phyloP scores from a whole-genome alignment of 495 filamentous ascomycete genomes.

The Podospora fimiseda region DNA sequence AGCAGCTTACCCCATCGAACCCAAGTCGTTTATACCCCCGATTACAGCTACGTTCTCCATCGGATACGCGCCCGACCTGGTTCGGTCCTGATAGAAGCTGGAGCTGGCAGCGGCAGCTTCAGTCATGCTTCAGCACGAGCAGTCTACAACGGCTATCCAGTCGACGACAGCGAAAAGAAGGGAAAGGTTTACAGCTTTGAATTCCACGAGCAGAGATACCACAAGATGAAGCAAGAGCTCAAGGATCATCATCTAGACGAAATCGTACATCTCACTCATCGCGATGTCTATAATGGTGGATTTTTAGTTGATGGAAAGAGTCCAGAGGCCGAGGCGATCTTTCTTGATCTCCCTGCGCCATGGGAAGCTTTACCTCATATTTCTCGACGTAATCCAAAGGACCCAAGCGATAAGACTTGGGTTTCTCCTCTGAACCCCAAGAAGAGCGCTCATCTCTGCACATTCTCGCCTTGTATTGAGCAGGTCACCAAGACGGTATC shows the following conservation, averaged over 20 bases:
- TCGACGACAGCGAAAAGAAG: constrained; percentile 29
- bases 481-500: constrained; percentile 82
- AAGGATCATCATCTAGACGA: constrained; percentile 62
- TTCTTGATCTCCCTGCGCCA: constrained; percentile 88
- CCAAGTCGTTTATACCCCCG: constrained; percentile 95
- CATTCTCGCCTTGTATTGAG: constrained; percentile 94
- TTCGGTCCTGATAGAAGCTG: constrained; percentile 78
- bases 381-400: constrained; percentile 48
- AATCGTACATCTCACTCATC: constrained; percentile 75
- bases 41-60: constrained; percentile 93
- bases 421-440: constrained; percentile 64
- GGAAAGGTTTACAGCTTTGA: constrained; percentile 93
- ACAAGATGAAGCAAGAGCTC: constrained; percentile 69
- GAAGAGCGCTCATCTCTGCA: constrained; percentile 68
- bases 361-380: constrained; percentile 87
- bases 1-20: constrained; percentile 84
- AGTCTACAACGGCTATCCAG: constrained; percentile 75
- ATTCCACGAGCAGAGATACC: constrained; percentile 73
- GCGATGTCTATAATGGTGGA: constrained; percentile 85
- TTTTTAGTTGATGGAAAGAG: constrained; percentile 56
- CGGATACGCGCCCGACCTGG: constrained; percentile 78
- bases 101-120: constrained; percentile 90
- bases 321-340: constrained; percentile 72
- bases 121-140: constrained; percentile 85
- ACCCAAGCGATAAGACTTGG: constrained; percentile 29